Conservation (phyloP, 805 yeast species). For the Jamesozyma hellenica region DNA sequence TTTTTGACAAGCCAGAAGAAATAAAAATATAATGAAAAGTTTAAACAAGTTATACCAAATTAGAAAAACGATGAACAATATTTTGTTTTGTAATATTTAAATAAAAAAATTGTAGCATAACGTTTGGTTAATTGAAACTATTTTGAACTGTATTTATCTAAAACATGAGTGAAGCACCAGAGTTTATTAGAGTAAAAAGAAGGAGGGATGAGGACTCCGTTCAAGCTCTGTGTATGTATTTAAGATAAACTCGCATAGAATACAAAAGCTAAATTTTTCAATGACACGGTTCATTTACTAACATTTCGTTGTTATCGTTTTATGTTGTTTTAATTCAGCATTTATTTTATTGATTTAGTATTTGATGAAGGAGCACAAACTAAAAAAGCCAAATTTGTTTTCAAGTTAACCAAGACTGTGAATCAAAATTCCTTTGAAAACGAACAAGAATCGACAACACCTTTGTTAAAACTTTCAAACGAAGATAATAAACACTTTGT, state of each 20-base stretch:
- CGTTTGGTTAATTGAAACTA: too few species aligned
- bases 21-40: too few species aligned
- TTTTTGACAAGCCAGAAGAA: too few species aligned
- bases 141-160: too few species aligned
- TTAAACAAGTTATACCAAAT: too few species aligned
- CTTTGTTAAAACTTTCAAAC: slow-evolving; percentile 20
- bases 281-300: too few species aligned
- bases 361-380: slow-evolving; percentile 27
- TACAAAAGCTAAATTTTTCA: too few species aligned
- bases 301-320: neutral
- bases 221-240: slow-evolving; percentile 54
- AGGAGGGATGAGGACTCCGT: slow-evolving; percentile 81
- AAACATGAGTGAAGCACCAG: slow-evolving; percentile 36
- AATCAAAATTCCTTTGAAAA: slow-evolving; percentile 25
- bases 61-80: too few species aligned
- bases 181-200: slow-evolving; percentile 72
- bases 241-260: too few species aligned
- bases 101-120: too few species aligned
- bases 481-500: slow-evolving; percentile 22
- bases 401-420: slow-evolving; percentile 42
- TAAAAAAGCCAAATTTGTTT: slow-evolving; percentile 30
- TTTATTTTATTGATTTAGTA: slow-evolving; percentile 12
- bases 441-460: slow-evolving; percentile 18
- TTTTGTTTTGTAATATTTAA: too few species aligned
- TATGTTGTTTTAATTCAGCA: neutral